Evolutionary conservation across 1,284 basidiomycete genomes (phyloP), one percentile per base, ranked within the genome.

Genomic region (Crepidotus sp.): DNA sequence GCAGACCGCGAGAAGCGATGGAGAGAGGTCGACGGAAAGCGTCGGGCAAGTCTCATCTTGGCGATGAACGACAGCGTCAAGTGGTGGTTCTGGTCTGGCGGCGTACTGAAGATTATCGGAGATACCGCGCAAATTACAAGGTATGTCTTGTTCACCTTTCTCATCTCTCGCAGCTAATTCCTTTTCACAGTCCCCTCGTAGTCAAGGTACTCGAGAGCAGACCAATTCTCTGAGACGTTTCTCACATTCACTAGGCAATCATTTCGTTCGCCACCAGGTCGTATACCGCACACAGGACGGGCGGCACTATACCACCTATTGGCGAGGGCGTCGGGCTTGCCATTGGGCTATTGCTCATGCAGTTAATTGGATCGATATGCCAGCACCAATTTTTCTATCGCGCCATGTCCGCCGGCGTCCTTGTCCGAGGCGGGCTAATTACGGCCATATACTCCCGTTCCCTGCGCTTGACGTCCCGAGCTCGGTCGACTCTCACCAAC

Each of bases 341-440:
- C 2, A 21, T 53, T 13, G 39, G 2, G 6, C 45, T 52, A 8
- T 32, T 52, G 7, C 13, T 41, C 4, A 52, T 96, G 56, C 83
- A 92, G 57, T 42, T 88, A 22, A 55, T 83, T 19, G 61, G 78
- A 0, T 88, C 86, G 0, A 57, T 91, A 39, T 77, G 77, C 55
- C 73, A 76, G 4, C 79, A 93, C 54, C 89, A 92, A 54, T 92
- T 86, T 65, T 86, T 87, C 67, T 85, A 85, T 58, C 74, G 83
- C 19, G 70, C 73, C 19, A 74, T 77, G 31, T 76, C 77, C 0
- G 76, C 78, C 3, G 90, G 49, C 4, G 90, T 96, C 7, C 73
- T 95, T 15, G 60, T 89, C 3, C 81, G 93, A 35, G 82, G 83
- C 3, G 92, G 91, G 0, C 75, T 97, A 44, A 96, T 97, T 56